These are phyloP conservation scores for Nakaseomyces nivariensis DNA, from an alignment of 1,139 yeast species.

Conservation along the genomic window DNA sequence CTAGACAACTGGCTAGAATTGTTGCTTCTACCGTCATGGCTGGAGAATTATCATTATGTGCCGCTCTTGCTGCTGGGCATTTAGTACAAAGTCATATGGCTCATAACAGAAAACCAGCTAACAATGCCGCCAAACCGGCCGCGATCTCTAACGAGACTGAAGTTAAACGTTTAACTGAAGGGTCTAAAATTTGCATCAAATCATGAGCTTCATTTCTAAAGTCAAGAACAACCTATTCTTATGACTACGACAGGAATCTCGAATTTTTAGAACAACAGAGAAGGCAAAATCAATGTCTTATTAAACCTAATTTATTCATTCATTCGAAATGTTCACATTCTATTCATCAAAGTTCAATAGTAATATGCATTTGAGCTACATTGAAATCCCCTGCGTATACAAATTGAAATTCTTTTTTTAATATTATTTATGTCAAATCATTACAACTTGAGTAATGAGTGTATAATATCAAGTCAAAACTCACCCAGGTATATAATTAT, in stretches of 20 bases:
- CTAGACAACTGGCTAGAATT: conserved; percentile 87
- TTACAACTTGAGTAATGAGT: neutral
- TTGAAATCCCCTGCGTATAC: neutral
- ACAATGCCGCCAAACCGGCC: conserved; percentile 6
- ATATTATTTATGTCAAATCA: neutral
- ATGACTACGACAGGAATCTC: neutral
- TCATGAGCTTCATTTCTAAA: conserved; percentile 26
- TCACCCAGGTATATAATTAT: neutral
- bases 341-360: conserved; percentile 1
- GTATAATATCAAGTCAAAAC: neutral
- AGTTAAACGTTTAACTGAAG: conserved; percentile 51
- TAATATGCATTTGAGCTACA: neutral
- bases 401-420: neutral
- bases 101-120: conserved; percentile 43
- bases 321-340: neutral
- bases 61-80: conserved; percentile 54
- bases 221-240: neutral
- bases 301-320: neutral
- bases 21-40: conserved; percentile 95
- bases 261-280: neutral
- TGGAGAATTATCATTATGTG: conserved; percentile 73
- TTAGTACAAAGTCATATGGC: conserved; percentile 96
- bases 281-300: neutral
- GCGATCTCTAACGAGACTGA: conserved; percentile 29
- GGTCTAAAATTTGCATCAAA: conserved; percentile 62